These are phyloP conservation scores for Phytophthora europaea DNA, from an alignment of 352 stramenopile genomes.

Conservation along the genomic window DNA sequence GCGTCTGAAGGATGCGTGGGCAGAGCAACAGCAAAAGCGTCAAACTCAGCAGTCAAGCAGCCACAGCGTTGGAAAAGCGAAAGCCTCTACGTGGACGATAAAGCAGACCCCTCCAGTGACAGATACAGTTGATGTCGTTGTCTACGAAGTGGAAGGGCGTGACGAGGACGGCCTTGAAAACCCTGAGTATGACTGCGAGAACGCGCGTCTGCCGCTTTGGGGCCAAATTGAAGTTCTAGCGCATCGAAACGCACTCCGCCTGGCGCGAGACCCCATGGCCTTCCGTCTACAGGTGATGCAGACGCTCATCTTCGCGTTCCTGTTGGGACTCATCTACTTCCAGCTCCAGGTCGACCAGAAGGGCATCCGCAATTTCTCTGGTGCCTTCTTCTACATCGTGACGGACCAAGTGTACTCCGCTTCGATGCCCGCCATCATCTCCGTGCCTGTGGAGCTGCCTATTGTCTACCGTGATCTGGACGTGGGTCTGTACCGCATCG, in stretches of 20 bases:
- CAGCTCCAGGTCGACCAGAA: slow-evolving; percentile 49
- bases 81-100: slow-evolving; percentile 1
- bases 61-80: not conserved
- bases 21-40: slow-evolving; percentile 15
- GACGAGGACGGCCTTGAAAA: slow-evolving; percentile 3
- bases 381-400: slow-evolving; percentile 59
- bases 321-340: slow-evolving; percentile 58
- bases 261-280: slow-evolving; percentile 41
- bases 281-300: slow-evolving; percentile 41
- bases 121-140: slow-evolving; percentile 30
- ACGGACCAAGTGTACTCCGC: slow-evolving; percentile 50
- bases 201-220: slow-evolving; percentile 23
- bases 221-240: slow-evolving; percentile 47
- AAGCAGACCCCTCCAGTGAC: not conserved
- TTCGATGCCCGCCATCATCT: slow-evolving; percentile 49
- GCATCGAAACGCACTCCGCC: slow-evolving; percentile 44
- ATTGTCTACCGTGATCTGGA: slow-evolving; percentile 51
- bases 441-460: slow-evolving; percentile 48
- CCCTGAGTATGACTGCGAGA: slow-evolving; percentile 14
- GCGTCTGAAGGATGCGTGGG: slow-evolving; percentile 40
- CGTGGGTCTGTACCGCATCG: slow-evolving; percentile 48
- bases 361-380: slow-evolving; percentile 50
- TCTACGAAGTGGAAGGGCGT: slow-evolving; percentile 35
- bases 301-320: slow-evolving; percentile 45
- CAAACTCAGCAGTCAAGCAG: not conserved